Base-by-base conservation (phyloP, 352 stramenopile species). In the Blastocystis sp. region DNA sequence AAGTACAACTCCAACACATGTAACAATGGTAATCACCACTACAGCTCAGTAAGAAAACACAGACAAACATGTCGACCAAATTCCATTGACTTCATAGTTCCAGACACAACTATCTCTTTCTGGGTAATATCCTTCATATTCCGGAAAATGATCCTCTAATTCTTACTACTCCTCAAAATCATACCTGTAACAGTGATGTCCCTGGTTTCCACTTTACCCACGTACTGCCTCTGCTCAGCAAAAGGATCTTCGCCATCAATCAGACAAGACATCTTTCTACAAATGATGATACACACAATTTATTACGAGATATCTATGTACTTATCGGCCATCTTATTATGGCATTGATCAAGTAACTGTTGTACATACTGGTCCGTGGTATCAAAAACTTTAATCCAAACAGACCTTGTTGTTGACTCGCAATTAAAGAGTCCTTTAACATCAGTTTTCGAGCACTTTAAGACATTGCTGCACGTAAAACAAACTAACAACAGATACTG, bases 331-430 rank as follows among this genome's bases (percentile, higher is more conserved):
- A 85, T 53, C 3, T 85, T 66, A n/a, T 68, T 85, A n/a, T 69
- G 59, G 53, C 73, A 85, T 6, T 68, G 13, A 18, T 65, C 26
- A 3, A 85, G 8, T 16, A 66, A 68, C 20, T 85, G 73, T 45
- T 85, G 50, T n/a, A 85, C 55, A 11, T 47, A 34, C 11, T 66
- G 54, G 30, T 85, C 73, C 8, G 9, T n/a, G 24, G 34, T 56
- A 78, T 85, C 73, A 37, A 85, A 85, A n/a, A 41, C 73, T 30
- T 85, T 85, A 26, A 85, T 24, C 73, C 73, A 85, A 50, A 85
- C 50, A 45, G 73, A 85, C 20, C 26, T 11, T 11, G 47, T 85
- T n/a, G 73, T 85, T 8, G 73, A 85, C 11, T 47, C 54, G 34
- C 73, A 85, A 13, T 68, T 2, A 18, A 20, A 85, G 8, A 54